Evolutionary conservation across 805 yeast species (phyloP), one percentile per base, ranked within the genome.

Genomic region (Saccharomycopsis sp.): DNA sequence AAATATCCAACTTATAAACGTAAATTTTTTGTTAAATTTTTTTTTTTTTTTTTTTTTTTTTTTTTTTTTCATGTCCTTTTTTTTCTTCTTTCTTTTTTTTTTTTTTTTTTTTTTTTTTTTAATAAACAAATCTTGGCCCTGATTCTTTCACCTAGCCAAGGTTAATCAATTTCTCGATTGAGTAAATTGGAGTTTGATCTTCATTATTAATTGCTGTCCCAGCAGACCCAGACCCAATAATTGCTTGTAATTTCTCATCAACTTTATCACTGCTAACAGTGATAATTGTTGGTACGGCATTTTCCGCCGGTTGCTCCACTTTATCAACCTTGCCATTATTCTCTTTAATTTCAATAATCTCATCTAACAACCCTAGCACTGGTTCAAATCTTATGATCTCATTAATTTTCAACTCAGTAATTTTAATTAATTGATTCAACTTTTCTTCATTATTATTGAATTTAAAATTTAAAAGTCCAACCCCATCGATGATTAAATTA

Each of bases 401-500:
- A 9, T 28, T 20, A 9, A 45, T 37, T 24, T 45, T 41, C 21
- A 22, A 21, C 6, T 45, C 52, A 4, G 50, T 31, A 27, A 40
- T 42, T 19, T 36, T 33, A 5, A 45, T 26, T 20, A 49, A 39
- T 19, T 42, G 20, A 16, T 22, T 37, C 33, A 49, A 14, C 23
- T 42, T 44, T 13, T 35, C 40, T 14, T 28, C 41, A 29, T 49
- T 43, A 21, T 49, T 49, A 22, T 37, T 44, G 38, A 49, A 49
- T 23, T 37, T 49, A 38, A 49, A 49, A 37, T 49, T 49, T 47
- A 49, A 35, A 27, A 49, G 39, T 6, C 52, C 52, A 36, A 45
- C 39, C 26, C 52, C 50, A 40, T 49, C 52, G 19, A 49, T 46
- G 9, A 49, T 38, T 27, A 49, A 31, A 27, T 45, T 48, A 23